Conservation (phyloP, 2,329 filamentous ascomycete species). For the Lachnum nothofagi region DNA sequence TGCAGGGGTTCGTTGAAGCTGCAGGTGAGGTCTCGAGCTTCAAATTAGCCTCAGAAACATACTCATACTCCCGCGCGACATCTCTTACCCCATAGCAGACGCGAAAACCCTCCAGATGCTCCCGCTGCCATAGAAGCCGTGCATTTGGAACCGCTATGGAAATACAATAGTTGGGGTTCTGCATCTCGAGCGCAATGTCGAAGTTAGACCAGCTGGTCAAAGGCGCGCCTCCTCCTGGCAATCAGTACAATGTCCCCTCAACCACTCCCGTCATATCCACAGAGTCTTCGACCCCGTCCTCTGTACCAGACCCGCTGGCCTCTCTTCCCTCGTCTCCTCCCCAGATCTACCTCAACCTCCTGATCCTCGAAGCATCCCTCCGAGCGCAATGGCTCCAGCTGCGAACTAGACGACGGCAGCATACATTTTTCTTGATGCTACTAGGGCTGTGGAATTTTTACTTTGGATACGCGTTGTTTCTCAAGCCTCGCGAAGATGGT, state of each 20-base stretch:
- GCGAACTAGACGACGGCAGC: conserved; percentile 79
- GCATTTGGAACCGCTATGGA: conserved; percentile 12
- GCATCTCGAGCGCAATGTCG: conserved; percentile 26
- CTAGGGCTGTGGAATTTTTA: conserved; percentile 74
- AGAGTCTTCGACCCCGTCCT: conserved; percentile 32
- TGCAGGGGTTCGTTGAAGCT: too few relatives aligned
- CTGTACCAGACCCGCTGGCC: conserved; percentile 30
- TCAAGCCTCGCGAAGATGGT: conserved; percentile 94
- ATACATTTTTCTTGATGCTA: conserved; percentile 84
- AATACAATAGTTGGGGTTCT: conserved; percentile 12
- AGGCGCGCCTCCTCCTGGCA: conserved; percentile 67
- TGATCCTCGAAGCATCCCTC: conserved; percentile 91
- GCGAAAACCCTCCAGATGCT: neutral
- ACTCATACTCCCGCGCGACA: too few relatives aligned
- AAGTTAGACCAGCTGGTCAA: conserved; percentile 78
- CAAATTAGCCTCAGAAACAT: too few relatives aligned
- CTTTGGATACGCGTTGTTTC: conserved; percentile 86
- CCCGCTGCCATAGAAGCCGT: neutral
- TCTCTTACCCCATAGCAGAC: too few relatives aligned
- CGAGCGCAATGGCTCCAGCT: conserved; percentile 89
- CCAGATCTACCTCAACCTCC: conserved; percentile 88
- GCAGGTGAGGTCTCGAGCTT: too few relatives aligned
- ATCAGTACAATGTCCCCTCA: conserved; percentile 26
- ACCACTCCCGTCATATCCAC: conserved; percentile 38
- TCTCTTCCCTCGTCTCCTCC: conserved; percentile 34